A percentile compares a stretch with the other conserved stretches of the same genome.
phyloP scores from a whole-genome alignment of 2,329 filamentous ascomycete genomes.

The Microascus cirrosus region DNA sequence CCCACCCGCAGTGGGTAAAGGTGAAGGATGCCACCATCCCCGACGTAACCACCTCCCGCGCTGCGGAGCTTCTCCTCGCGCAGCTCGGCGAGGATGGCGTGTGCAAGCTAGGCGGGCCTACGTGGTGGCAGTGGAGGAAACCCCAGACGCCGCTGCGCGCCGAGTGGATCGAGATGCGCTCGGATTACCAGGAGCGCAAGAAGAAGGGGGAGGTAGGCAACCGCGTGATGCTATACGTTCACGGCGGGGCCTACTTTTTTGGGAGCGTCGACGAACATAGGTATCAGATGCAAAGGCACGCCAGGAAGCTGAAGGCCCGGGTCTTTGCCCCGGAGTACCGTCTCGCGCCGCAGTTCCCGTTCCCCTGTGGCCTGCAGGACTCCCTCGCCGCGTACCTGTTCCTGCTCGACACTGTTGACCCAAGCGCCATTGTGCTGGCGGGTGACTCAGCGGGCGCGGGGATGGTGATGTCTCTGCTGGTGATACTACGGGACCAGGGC shows the following conservation, averaged over 20 bases:
- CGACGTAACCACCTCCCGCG: slow-evolving; percentile 47
- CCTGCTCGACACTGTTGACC: slow-evolving; percentile 64
- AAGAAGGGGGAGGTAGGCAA: slow-evolving; percentile 39
- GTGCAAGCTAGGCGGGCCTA: slow-evolving; percentile 63
- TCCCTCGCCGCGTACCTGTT: slow-evolving; percentile 82
- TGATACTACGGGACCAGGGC: slow-evolving; percentile 70
- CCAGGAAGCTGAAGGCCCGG: slow-evolving; percentile 81
- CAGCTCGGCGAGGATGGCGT: slow-evolving; percentile 73
- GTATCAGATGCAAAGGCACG: slow-evolving; percentile 96
- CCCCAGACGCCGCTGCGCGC: slow-evolving; percentile 57
- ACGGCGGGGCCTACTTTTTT: slow-evolving; percentile 92
- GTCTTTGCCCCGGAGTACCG: slow-evolving; percentile 83
- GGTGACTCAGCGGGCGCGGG: slow-evolving; percentile 92
- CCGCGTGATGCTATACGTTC: slow-evolving; percentile 85
- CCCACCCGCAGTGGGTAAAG: slow-evolving; percentile 78
- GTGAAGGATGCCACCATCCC: slow-evolving; percentile 59
- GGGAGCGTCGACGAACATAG: slow-evolving; percentile 92
- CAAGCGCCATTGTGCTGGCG: slow-evolving; percentile 73
- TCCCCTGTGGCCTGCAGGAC: slow-evolving; percentile 85
- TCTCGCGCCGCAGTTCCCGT: slow-evolving; percentile 86
- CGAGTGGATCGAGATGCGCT: slow-evolving; percentile 95
- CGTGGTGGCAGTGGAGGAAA: slow-evolving; percentile 85
- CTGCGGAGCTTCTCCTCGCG: slow-evolving; percentile 55
- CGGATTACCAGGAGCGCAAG: slow-evolving; percentile 64
- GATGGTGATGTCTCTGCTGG: slow-evolving; percentile 73